Conservation (phyloP, 306 rosid genomes). For the Castanea mollissima region DNA sequence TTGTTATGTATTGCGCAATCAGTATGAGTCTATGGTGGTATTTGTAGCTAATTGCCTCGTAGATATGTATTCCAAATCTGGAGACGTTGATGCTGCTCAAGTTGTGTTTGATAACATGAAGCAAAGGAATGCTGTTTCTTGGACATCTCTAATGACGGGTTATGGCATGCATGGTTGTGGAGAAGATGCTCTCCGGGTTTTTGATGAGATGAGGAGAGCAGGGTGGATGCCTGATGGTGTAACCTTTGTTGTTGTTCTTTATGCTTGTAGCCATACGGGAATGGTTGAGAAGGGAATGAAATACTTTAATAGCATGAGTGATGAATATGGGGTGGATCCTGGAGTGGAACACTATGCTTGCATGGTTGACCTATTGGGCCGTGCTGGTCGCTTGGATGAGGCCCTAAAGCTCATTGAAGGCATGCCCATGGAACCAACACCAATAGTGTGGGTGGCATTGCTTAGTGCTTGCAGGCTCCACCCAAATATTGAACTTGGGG, state of each 20-base stretch:
- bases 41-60: slow-evolving; percentile 77
- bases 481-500: slow-evolving; percentile 73
- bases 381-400: slow-evolving; percentile 65
- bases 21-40: slow-evolving; percentile 36
- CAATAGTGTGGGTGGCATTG: slow-evolving; percentile 76
- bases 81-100: slow-evolving; percentile 70
- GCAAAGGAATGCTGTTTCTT: slow-evolving; percentile 64
- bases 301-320: slow-evolving; percentile 60
- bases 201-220: slow-evolving; percentile 51
- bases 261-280: slow-evolving; percentile 90
- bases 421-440: slow-evolving; percentile 74
- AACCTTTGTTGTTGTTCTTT: slow-evolving; percentile 72
- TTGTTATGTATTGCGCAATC: slow-evolving; percentile 56
- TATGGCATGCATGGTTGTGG: slow-evolving; percentile 89
- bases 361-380: slow-evolving; percentile 86
- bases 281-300: slow-evolving; percentile 62
- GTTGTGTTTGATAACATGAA: slow-evolving; percentile 57
- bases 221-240: slow-evolving; percentile 61
- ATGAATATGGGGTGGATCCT: slow-evolving; percentile 60
- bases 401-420: slow-evolving; percentile 56
- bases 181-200: slow-evolving; percentile 66
- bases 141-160: slow-evolving; percentile 81
- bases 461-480: slow-evolving; percentile 72
- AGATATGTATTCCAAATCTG: slow-evolving; percentile 88
- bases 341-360: slow-evolving; percentile 83